phyloP scores from a whole-genome alignment of 2,329 filamentous ascomycete genomes.

The Cercospora beticola region DNA sequence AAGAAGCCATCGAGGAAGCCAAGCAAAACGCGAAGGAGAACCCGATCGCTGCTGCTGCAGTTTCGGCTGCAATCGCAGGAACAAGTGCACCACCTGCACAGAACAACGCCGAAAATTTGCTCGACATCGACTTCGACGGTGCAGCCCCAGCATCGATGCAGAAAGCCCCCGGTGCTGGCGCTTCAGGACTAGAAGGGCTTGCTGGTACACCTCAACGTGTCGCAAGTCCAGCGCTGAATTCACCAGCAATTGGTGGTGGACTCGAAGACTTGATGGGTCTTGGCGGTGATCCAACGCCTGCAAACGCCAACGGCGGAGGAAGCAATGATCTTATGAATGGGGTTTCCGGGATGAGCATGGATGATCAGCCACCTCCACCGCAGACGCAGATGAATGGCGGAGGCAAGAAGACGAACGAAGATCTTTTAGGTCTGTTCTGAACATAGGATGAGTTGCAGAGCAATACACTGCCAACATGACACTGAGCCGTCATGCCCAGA shows the following conservation, averaged over 20 bases:
- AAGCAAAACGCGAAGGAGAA: constrained; percentile 89
- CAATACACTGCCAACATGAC: not conserved
- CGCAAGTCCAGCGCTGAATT: constrained; percentile 57
- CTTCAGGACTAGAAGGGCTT: constrained; percentile 54
- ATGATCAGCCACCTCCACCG: constrained; percentile 65
- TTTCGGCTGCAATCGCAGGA: constrained; percentile 61
- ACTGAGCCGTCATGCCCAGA: not conserved
- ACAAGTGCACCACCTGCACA: constrained; percentile 48
- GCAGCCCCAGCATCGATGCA: constrained; percentile 85
- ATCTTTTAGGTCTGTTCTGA: constrained; percentile 57
- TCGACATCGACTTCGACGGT: constrained; percentile 96
- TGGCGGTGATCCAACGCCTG: constrained; percentile 46
- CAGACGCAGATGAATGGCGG: constrained; percentile 56
- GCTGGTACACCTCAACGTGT: constrained; percentile 68
- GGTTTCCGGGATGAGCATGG: constrained; percentile 77
- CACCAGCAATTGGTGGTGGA: constrained; percentile 54
- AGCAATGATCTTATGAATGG: constrained; percentile 70
- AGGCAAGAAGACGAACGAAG: constrained; percentile 52
- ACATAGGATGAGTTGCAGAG: not conserved
- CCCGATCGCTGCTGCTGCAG: constrained; percentile 83
- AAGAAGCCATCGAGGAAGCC: constrained; percentile 94
- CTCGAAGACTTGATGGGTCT: constrained; percentile 80
- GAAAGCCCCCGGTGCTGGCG: constrained; percentile 54
- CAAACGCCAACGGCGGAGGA: constrained; percentile 30
- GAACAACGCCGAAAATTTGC: constrained; percentile 86